Conservation (phyloP, 495 filamentous ascomycete species). For the Aspergillus bertholletiae region DNA sequence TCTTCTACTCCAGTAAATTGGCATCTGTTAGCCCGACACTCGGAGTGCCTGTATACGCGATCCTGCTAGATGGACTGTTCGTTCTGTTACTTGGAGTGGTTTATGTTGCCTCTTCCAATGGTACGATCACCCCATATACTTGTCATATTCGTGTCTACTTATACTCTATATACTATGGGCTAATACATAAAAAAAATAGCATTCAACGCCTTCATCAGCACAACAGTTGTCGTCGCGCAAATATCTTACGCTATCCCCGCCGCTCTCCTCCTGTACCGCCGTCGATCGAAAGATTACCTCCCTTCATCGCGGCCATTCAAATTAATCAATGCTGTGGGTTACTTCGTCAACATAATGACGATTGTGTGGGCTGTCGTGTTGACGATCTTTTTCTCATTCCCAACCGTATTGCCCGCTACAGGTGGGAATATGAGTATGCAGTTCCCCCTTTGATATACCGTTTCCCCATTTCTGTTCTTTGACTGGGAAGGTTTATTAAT, state of each 20-base stretch:
- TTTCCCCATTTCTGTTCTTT: slow-evolving; percentile 12
- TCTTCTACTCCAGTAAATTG: slow-evolving; percentile 22
- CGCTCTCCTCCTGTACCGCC: slow-evolving; percentile 15
- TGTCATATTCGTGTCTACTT: too few relatives aligned
- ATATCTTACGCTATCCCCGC: slow-evolving; percentile 27
- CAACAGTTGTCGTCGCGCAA: slow-evolving; percentile 23
- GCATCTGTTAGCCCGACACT: slow-evolving; percentile 14
- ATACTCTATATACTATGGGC: too few relatives aligned
- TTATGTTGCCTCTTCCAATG: slow-evolving; percentile 27
- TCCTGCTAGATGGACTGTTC: slow-evolving; percentile 22
- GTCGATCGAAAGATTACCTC: slow-evolving; percentile 12
- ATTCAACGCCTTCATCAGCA: slow-evolving; percentile 29
- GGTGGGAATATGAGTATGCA: slow-evolving; percentile 26
- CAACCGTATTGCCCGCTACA: slow-evolving; percentile 17
- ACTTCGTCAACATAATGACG: slow-evolving; percentile 14
- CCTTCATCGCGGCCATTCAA: slow-evolving; percentile 12
- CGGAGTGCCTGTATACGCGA: slow-evolving; percentile 22
- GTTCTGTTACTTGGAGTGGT: slow-evolving; percentile 26
- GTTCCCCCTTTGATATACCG: slow-evolving; percentile 11
- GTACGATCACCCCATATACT: slow-evolving; percentile 7
- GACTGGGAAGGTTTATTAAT: not conserved
- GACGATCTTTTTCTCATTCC: slow-evolving; percentile 25
- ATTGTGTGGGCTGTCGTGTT: slow-evolving; percentile 16
- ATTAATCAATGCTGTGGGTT: slow-evolving; percentile 17
- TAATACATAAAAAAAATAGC: slow-evolving; percentile 10